Evolutionary conservation across 1,284 basidiomycete genomes (phyloP), one percentile per base, ranked within the genome.

Genomic region (Irpex rosettiformis): DNA sequence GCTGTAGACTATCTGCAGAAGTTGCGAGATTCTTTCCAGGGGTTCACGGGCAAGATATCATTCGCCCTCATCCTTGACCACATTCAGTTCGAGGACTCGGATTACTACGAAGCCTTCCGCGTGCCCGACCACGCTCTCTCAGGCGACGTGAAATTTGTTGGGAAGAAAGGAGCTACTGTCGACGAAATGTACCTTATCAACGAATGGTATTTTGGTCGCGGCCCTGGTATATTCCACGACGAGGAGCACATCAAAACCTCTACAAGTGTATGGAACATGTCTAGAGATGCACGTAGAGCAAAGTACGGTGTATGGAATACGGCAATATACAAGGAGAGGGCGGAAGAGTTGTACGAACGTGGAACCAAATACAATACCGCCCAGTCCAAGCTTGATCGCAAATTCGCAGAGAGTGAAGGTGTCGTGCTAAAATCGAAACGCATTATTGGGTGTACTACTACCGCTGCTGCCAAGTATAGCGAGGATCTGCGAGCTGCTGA

Each of bases 361-460:
- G 79, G 76, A 0, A 61, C 66, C 25, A 63, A 69, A 21, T 85
- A 81, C 62, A 84, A 85, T 56, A 65, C 62, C 2, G 67, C 63
- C 18, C 73, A 77, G 16, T 69, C 70, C 1, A 60, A 74, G 13
- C 56, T 85, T 7, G 64, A 68, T 0, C 70, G 70, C n/a, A 75
- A 73, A 29, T 79, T 71, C 45, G 64, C 63, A 2, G 72, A 79
- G 57, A 73, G 70, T 4, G 73, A 73, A 0, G 69, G 68, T 0
- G 69, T 63, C 0, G 64, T 78, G 3, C 64, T 88, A 18, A 66
- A 65, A n/a, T 65, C 55, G 42, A 85, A 83, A 68, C 74, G 79
- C n/a, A 81, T 88, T 55, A 82, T 88, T 11, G 86, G 78, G 0
- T 87, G 85, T 61, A 88, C 85, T 0, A 86, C 86, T 0, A 88